phyloP scores from a whole-genome alignment of 441 rosid genomes.

The Codiaeum variegatum region DNA sequence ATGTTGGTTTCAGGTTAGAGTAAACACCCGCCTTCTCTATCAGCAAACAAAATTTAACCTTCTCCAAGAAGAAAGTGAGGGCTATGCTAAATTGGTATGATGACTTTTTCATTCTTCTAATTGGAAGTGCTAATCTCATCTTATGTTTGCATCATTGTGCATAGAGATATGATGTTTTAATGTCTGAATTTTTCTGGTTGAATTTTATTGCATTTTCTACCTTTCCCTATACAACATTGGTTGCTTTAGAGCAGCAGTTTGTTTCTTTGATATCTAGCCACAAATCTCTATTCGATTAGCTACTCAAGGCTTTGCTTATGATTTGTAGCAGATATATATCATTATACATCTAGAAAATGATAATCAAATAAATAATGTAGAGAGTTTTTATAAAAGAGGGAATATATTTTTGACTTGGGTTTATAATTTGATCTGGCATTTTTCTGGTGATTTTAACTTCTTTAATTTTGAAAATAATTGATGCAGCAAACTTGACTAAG shows the following conservation, averaged over 20 bases:
- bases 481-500: background rate
- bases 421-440: background rate
- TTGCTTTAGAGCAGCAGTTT: background rate
- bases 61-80: slow-evolving; percentile 99
- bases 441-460: background rate
- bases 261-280: background rate
- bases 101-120: slow-evolving; percentile 11
- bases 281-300: background rate
- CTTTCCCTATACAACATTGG: background rate
- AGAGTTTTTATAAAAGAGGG: background rate
- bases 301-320: background rate
- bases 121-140: background rate
- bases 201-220: background rate
- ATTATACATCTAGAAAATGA: background rate
- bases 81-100: slow-evolving; percentile 97
- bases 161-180: background rate
- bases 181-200: background rate
- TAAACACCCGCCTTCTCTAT: slow-evolving; percentile 97
- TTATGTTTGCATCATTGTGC: background rate
- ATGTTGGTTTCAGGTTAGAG: slow-evolving; percentile 75
- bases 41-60: slow-evolving; percentile 99
- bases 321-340: background rate
- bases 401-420: too few species aligned
- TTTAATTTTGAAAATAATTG: background rate
- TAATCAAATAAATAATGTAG: background rate